These are phyloP conservation scores for Zarea fungicola DNA, from an alignment of 2,329 filamentous ascomycete species.

Conservation along the genomic window DNA sequence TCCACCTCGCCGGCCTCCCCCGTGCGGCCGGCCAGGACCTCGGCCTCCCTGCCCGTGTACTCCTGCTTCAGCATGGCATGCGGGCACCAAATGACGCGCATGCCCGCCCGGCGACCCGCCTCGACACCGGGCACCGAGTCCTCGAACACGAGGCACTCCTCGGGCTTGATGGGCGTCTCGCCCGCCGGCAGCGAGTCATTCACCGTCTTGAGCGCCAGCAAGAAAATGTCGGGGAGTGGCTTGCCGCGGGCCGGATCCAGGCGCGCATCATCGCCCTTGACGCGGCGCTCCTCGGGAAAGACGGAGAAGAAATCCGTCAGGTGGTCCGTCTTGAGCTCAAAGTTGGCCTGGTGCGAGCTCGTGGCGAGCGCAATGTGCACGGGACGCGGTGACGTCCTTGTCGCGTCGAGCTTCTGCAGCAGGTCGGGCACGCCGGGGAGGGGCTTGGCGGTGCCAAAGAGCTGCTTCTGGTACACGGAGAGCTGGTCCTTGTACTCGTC, in stretches of 20 bases:
- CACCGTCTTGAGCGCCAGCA: conserved; percentile 77
- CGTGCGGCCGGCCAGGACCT: conserved; percentile 78
- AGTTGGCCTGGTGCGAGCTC: conserved; percentile 67
- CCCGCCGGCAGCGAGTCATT: conserved; percentile 65
- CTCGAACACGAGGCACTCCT: conserved; percentile 94
- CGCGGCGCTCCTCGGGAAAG: conserved; percentile 65
- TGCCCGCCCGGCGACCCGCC: conserved; percentile 81
- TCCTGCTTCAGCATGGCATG: conserved; percentile 73
- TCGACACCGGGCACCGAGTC: conserved; percentile 93
- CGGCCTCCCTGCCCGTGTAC: conserved; percentile 68
- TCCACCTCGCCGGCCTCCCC: conserved; percentile 59
- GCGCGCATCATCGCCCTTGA: conserved; percentile 80
- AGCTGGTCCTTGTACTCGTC: conserved; percentile 62
- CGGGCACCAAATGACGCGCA: conserved; percentile 91
- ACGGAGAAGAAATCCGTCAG: conserved; percentile 53
- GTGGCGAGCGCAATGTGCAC: conserved; percentile 85
- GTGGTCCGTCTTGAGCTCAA: conserved; percentile 67
- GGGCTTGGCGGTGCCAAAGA: conserved; percentile 70
- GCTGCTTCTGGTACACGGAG: conserved; percentile 57
- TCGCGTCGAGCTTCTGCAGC: conserved; percentile 53
- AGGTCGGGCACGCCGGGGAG: conserved; percentile 73
- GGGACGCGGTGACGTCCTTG: conserved; percentile 19
- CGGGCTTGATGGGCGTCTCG: conserved; percentile 63
- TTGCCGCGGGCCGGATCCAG: conserved; percentile 81
- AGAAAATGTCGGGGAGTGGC: conserved; percentile 89